Evolutionary conservation across 768 basidiomycete genomes (phyloP).

Genomic region (Leccinum longicurvipes): DNA sequence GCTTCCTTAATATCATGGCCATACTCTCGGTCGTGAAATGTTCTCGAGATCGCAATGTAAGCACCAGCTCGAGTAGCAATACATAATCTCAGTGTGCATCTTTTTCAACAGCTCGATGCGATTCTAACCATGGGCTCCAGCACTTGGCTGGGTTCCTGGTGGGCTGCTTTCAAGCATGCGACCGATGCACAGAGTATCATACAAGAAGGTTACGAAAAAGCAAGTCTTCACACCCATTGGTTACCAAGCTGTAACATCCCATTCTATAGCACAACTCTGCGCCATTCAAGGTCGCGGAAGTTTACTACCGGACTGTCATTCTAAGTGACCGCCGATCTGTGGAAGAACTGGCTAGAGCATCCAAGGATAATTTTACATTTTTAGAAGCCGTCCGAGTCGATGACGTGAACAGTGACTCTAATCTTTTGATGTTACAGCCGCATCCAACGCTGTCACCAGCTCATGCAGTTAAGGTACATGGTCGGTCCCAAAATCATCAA

Average conservation of each 20-base stretch:
- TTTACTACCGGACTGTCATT: constrained; percentile 38
- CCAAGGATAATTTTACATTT: background rate
- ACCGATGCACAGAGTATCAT: constrained; percentile 19
- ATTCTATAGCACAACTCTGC: constrained; percentile 21
- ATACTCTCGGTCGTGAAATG: no score
- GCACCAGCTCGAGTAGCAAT: no score
- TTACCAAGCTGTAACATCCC: background rate
- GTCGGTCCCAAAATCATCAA: constrained; percentile 31
- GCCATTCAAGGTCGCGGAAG: constrained; percentile 28
- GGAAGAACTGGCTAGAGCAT: background rate
- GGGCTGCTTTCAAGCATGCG: constrained; percentile 14
- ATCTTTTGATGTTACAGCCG: background rate
- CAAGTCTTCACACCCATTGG: background rate
- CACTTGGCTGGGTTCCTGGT: constrained; percentile 25
- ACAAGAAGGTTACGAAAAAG: constrained; percentile 31
- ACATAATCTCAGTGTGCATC: no score
- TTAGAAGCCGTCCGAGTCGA: background rate
- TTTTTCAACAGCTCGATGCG: background rate
- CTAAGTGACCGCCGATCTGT: constrained; percentile 17
- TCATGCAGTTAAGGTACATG: constrained; percentile 36
- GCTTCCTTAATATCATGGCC: no score
- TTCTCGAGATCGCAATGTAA: no score
- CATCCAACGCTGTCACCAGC: background rate
- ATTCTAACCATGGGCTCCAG: background rate
- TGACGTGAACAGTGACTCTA: background rate